Base-by-base conservation (phyloP, 2,329 filamentous ascomycete species). In the Pseudocercospora crystallina region DNA sequence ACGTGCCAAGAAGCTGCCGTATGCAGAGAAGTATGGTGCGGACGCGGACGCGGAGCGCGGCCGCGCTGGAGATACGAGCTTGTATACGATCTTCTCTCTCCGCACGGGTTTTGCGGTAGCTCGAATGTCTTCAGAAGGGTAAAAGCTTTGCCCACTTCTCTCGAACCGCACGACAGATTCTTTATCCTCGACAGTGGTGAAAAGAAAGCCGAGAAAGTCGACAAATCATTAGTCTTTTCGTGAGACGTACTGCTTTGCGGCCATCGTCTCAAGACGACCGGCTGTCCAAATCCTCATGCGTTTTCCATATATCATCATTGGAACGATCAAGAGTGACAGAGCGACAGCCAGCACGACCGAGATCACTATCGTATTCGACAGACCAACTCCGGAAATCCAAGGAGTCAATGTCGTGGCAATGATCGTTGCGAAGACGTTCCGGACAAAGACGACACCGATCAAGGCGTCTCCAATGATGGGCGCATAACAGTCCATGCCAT, bases 341-440 rank as follows among this genome's bases (percentile, higher is more conserved):
- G 13, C 40, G 9, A 47, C 26, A n/a, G 30, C 37, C 12, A 46
- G 42, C 29, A 43, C 46, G 14, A 42, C 38, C 17, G 29, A 31
- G 14, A 54, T 45, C 12, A 58, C 45, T 14, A 59, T 55, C 17
- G 54, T 43, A 34, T 55, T 57, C 36, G 34, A 11, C 15, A 58
- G 29, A 9, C 52, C 53, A 12, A 55, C 40, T 13, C 43, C 47
- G n/a, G 43, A 26, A 36, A 56, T 53, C 55, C 52, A 58, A 3
- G 43, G 44, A 12, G 49, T 42, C 12, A 58, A 20, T 8, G 34
- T 43, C 34, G 61, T 49, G 5, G 59, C 44, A 8, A 63, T 52
- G 13, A 60, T 53, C 10, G 56, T 57, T 8, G 57, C 57, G 31
- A 57, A 48, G 9, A 51, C 53, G 15, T 58, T 58, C 1, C 55